Evolutionary conservation across 2,329 filamentous ascomycete genomes (phyloP), one percentile per base, ranked within the genome.

Genomic region (Botrytis sinoallii): DNA sequence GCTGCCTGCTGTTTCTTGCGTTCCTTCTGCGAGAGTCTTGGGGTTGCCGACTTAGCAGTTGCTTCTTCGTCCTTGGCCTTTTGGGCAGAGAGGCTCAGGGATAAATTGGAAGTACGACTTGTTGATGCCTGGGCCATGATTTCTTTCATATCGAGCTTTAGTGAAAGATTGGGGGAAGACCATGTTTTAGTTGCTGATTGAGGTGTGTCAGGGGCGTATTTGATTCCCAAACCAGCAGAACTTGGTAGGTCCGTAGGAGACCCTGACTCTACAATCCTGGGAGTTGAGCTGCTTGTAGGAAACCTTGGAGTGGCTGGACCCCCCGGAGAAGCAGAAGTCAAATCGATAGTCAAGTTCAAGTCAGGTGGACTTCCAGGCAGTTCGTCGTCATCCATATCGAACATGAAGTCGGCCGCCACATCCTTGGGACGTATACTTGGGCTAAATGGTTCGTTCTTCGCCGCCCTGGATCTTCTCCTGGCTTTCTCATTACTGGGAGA

Each of bases 21-120:
- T 81, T 98, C 95, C 80, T 96, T 97, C 78, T 98, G 96, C 0
- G 95, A 97, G 77, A 97, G 83, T 81, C 93, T 97, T 0, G 83
- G 80, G 25, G 84, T 83, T 0, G 84, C 78, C 57, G 79, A 71
- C 77, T 84, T 86, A 68, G 74, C 80, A 72, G 73, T 78, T 35
- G 81, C 76, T 59, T 79, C 77, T 59, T 79, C 77, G 18, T 80
- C 79, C 70, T 78, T 77, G 3, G 75, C 81, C 65, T 82, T 86
- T 77, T 89, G 85, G 1, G 86, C 86, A 8, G 85, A 86, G 18
- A 90, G 79, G 7, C 86, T 86, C 6, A 85, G 85, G 5, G 88
- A 88, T 4, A 90, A 81, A 1, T 85, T 78, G 0, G 80, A 86
- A 6, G 88, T 89, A 25, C 84, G 82, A 8, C 74, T 83, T 2